A percentile compares a stretch with the other conserved stretches of the same genome.
Conservation (phyloP, 805 yeast genomes). For the Jamesozyma jinghongensis region DNA sequence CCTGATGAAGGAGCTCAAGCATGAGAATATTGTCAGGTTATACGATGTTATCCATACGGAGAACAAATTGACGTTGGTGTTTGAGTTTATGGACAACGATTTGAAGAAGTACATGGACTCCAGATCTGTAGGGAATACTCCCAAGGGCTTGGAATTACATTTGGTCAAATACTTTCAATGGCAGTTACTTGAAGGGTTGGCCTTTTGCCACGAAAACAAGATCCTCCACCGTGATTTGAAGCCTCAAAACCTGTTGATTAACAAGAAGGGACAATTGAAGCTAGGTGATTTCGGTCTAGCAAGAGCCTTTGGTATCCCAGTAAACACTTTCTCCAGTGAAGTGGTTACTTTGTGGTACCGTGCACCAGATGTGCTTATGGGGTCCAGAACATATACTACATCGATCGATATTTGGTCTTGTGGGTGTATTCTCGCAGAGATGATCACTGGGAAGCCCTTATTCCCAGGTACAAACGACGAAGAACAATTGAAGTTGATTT, state of each 20-base stretch:
- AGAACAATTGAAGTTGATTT: slow-evolving; percentile 91
- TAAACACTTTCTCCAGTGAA: slow-evolving; percentile 94
- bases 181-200: slow-evolving; percentile 83
- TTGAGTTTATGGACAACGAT: slow-evolving; percentile 89
- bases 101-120: slow-evolving; percentile 95
- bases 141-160: slow-evolving; percentile 31
- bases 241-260: slow-evolving; percentile 90
- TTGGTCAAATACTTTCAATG: slow-evolving; percentile 88
- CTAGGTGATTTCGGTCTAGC: slow-evolving; percentile 93
- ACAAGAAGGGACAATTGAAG: slow-evolving; percentile 90
- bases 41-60: slow-evolving; percentile 95
- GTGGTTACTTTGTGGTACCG: slow-evolving; percentile 98
- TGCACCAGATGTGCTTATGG: slow-evolving; percentile 90
- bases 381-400: slow-evolving; percentile 94
- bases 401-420: slow-evolving; percentile 99
- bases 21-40: slow-evolving; percentile 84
- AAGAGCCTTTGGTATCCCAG: slow-evolving; percentile 94
- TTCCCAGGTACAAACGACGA: slow-evolving; percentile 98
- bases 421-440: slow-evolving; percentile 96
- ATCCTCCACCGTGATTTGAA: slow-evolving; percentile 92
- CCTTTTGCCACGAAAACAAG: slow-evolving; percentile 90
- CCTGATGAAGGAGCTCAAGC: slow-evolving; percentile 82
- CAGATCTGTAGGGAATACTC: slow-evolving; percentile 23
- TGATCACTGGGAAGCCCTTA: slow-evolving; percentile 90
- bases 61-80: slow-evolving; percentile 85